Base-by-base conservation (phyloP, 2,329 filamentous ascomycete genomes). In the Curvularia spicifera region DNA sequence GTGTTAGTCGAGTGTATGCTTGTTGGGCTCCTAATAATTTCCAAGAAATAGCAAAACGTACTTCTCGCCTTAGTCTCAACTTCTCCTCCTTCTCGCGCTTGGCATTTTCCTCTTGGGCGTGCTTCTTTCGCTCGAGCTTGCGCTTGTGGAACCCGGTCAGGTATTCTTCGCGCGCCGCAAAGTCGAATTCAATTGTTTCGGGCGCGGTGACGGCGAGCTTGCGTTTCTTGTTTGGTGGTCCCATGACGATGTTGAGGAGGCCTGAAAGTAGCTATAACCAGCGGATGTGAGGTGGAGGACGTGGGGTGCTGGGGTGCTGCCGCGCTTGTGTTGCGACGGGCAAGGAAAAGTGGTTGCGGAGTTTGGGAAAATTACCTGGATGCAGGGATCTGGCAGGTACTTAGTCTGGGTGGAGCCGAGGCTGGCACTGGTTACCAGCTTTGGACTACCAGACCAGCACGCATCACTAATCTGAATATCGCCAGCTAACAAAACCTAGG, bases 111-210 rank as follows among this genome's bases (percentile, higher is more conserved):
- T 95, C 92, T 72, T 95, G 90, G 1, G 94, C 94, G 77, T 89
- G 83, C 80, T 96, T 96, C 66, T 89, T 87, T 37, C 95, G 86
- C 76, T 92, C 90, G 52, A 91, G 80, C 78, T 97, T 98, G 77
- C 95, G 89, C 83, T 98, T 99, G 82, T 94, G 93, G 79, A 99
- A 99, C 2, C 95, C 95, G 0, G 93, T 97, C 57, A 99, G 83
- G 74, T 91, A 99, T 72, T 98, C 93, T 64, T 90, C 82, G 64
- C 95, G 89, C 45, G 91, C 91, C 60, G 84, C 83, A 60, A 84
- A 80, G 79, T 99, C 93, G 79, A 98, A 99, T 51, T 82, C 87
- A 76, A 99, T 89, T 75, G 96, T 91, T 72, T 93, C 91, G 59
- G 91, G 82, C 13, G 83, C 75, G 73, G 61, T 78, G 76, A 78